phyloP scores from a whole-genome alignment of 768 basidiomycete genomes.

The Trichaptum fuscoviolaceum region DNA sequence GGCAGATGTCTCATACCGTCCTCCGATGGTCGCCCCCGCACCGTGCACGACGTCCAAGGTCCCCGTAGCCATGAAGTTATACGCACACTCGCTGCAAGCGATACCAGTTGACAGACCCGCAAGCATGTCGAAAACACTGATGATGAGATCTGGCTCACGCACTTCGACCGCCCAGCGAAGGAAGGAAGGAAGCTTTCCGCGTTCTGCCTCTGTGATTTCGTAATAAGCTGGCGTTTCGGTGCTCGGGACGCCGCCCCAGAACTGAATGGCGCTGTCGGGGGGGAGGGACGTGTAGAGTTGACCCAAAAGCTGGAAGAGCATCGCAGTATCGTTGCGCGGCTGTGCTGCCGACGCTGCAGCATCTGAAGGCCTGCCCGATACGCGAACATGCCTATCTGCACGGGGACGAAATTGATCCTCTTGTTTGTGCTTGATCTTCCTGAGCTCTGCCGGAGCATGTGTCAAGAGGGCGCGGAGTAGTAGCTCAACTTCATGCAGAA shows the following conservation, averaged over 20 bases:
- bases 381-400: constrained; percentile 19
- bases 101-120: constrained; percentile 78
- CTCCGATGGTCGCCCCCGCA: constrained; percentile 39
- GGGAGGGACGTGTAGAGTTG: constrained; percentile 72
- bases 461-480: constrained; percentile 68
- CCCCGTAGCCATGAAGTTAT: constrained; percentile 84
- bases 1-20: constrained; percentile 22
- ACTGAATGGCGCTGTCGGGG: constrained; percentile 73
- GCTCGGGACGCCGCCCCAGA: constrained; percentile 68
- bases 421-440: constrained; percentile 85
- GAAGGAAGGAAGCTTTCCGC: constrained; percentile 66
- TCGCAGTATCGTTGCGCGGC: constrained; percentile 80
- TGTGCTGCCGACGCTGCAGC: constrained; percentile 26
- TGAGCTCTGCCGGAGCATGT: constrained; percentile 73
- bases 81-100: constrained; percentile 79
- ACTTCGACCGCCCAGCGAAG: constrained; percentile 84
- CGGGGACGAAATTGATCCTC: constrained; percentile 59
- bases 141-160: constrained; percentile 66
- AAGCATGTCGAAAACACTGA: constrained; percentile 86
- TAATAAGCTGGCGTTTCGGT: constrained; percentile 44
- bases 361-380: constrained; percentile 27
- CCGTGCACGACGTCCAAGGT: constrained; percentile 64
- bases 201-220: constrained; percentile 54
- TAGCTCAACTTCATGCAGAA: constrained; percentile 64
- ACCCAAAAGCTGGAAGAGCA: constrained; percentile 79